Conservation (phyloP, 306 rosid genomes). For the Malus sieversii region DNA sequence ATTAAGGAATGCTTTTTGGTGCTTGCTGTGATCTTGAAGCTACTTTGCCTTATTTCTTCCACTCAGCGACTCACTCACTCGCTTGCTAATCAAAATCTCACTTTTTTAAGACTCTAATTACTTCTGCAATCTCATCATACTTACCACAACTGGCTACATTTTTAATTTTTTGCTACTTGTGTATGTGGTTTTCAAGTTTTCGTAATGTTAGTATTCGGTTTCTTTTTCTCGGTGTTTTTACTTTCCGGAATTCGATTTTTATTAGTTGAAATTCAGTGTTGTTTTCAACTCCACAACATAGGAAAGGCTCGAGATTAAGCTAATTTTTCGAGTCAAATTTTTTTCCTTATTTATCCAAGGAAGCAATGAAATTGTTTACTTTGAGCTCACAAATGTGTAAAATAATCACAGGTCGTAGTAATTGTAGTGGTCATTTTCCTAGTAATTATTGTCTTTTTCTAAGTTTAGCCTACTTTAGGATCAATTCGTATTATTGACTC, state of each 20-base stretch:
- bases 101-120: not conserved
- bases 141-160: not conserved
- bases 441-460: not conserved
- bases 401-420: not conserved
- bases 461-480: not conserved
- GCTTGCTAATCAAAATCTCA: not conserved
- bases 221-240: not conserved
- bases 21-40: constrained; percentile 13
- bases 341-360: not conserved
- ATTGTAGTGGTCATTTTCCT: not conserved
- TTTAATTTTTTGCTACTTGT: not conserved
- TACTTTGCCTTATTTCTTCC: constrained; percentile 4
- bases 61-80: not conserved
- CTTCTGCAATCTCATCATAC: constrained; percentile 8
- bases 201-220: not conserved
- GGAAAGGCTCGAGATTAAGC: not conserved
- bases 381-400: not conserved
- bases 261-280: not conserved
- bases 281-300: not conserved
- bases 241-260: not conserved
- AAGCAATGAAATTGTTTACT: not conserved
- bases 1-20: not conserved
- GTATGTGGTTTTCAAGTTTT: not conserved
- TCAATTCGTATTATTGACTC: constrained; percentile 7
- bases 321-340: not conserved